phyloP scores from a whole-genome alignment of 805 yeast species.

The Kluyveromyces siamensis region DNA sequence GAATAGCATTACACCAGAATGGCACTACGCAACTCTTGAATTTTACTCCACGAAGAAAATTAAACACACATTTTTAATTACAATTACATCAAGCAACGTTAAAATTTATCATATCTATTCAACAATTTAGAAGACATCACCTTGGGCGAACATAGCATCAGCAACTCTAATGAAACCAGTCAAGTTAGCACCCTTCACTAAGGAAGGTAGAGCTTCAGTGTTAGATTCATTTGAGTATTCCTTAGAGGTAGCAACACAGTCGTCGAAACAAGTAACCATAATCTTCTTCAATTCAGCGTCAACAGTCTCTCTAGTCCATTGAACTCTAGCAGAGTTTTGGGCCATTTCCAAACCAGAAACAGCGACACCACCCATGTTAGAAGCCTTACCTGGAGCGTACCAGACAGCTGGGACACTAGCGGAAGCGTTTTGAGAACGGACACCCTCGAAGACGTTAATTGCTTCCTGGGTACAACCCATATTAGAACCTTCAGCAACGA shows the following conservation, averaged over 20 bases:
- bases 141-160: constrained; percentile 96
- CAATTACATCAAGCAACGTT: background rate
- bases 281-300: constrained; percentile 84
- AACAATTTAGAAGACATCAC: constrained; percentile 44
- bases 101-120: background rate
- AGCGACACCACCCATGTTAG: constrained; percentile 99
- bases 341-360: constrained; percentile 99
- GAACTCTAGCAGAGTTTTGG: constrained; percentile 91
- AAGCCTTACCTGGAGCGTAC: constrained; percentile 99
- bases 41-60: background rate
- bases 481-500: constrained; percentile 97
- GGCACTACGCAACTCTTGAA: background rate
- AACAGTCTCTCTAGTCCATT: constrained; percentile 89
- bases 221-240: constrained; percentile 63
- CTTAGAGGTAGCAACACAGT: constrained; percentile 82
- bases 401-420: constrained; percentile 54
- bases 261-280: constrained; percentile 88
- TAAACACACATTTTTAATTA: background rate
- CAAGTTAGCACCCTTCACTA: constrained; percentile 97
- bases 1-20: too few species aligned
- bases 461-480: constrained; percentile 99
- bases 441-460: constrained; percentile 85
- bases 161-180: constrained; percentile 99
- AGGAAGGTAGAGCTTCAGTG: constrained; percentile 73
- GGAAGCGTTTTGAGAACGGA: constrained; percentile 40